These are phyloP conservation scores for Solanum chaucha DNA, from an alignment of 257 asterid species.

Conservation along the genomic window DNA sequence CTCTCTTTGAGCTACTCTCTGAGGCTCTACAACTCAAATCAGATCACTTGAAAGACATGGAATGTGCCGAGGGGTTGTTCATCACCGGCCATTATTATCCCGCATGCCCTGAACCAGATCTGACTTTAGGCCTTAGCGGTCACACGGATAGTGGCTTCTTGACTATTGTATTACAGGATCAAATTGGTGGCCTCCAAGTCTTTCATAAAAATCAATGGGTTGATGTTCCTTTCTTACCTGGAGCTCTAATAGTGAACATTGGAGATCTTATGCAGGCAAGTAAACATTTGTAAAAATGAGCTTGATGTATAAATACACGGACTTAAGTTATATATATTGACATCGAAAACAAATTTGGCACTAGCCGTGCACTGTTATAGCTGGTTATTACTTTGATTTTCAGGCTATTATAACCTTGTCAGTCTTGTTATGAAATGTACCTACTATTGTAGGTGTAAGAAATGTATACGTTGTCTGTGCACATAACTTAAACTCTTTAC, in stretches of 20 bases:
- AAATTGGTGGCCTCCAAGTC: conserved; percentile 48
- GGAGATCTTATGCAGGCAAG: conserved; percentile 67
- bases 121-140: conserved; percentile 20
- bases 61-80: conserved; percentile 11
- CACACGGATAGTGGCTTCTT: conserved; percentile 17
- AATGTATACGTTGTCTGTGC: not conserved
- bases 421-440: not conserved
- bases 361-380: not conserved
- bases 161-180: conserved; percentile 22
- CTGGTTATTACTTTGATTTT: not conserved
- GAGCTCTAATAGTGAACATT: conserved; percentile 45
- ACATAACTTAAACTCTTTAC: not conserved
- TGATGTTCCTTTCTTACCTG: conserved; percentile 37
- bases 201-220: conserved; percentile 36
- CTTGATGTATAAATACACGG: not conserved
- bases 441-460: not conserved
- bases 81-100: conserved; percentile 23
- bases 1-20: conserved; percentile 23
- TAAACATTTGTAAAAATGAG: not conserved
- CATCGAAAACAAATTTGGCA: not conserved
- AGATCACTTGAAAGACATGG: conserved; percentile 23
- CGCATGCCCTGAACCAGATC: conserved; percentile 34
- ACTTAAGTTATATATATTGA: not conserved
- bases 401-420: not conserved
- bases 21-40: conserved; percentile 26